Evolutionary conservation across 371 early-diverging fungal species (phyloP).

Genomic region (Mucor velutinosus): DNA sequence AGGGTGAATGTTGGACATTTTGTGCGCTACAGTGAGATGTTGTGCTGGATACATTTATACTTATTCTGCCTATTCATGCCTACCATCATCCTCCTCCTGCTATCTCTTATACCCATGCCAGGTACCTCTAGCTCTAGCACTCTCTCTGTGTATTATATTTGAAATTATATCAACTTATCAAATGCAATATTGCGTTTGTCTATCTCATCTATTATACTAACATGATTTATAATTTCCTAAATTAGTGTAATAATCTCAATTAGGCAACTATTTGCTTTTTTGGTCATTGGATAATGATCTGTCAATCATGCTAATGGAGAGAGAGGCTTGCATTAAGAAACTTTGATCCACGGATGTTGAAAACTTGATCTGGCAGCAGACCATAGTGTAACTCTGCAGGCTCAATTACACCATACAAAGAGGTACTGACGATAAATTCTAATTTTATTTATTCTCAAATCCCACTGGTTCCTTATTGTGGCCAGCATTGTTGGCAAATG

Average conservation of each 20-base stretch:
- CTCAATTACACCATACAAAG: not conserved
- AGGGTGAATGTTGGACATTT: not conserved
- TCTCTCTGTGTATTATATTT: too few species aligned
- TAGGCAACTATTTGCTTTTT: not conserved
- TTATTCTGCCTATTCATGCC: too few species aligned
- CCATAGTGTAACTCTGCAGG: not conserved
- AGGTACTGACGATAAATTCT: not conserved
- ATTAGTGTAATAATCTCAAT: not conserved
- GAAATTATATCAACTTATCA: not conserved
- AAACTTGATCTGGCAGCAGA: too few species aligned
- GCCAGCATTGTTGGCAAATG: slow-evolving; percentile 50
- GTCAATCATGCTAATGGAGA: not conserved
- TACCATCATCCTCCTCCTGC: too few species aligned
- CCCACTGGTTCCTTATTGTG: slow-evolving; percentile 11
- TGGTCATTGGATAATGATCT: not conserved
- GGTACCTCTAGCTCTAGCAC: too few species aligned
- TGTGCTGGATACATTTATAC: not conserved
- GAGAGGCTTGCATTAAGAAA: not conserved
- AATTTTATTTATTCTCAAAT: slow-evolving; percentile 11
- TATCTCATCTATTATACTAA: not conserved
- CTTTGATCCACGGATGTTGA: not conserved
- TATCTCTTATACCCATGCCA: too few species aligned
- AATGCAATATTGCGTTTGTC: not conserved
- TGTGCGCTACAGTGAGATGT: not conserved
- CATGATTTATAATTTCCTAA: not conserved